Conservation (phyloP, 192 early-diverging fungal species). For the Geranomyces variabilis region DNA sequence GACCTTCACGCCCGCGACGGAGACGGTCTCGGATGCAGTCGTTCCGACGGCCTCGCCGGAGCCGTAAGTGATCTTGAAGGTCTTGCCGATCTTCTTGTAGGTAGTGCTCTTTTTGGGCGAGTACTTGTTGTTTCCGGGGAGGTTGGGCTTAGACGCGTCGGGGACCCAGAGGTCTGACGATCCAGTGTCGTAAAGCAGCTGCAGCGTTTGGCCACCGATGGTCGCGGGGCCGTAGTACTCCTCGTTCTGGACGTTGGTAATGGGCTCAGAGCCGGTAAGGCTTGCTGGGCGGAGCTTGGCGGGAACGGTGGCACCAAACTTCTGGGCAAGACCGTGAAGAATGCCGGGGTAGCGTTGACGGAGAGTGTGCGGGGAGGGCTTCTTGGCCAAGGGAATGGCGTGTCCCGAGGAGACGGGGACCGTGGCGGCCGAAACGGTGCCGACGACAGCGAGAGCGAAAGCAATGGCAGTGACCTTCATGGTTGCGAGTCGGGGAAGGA, state of each 20-base stretch:
- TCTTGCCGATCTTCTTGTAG: conserved; percentile 37
- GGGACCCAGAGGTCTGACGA: conserved; percentile 49
- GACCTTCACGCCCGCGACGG: conserved; percentile 28
- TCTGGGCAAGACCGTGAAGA: neutral
- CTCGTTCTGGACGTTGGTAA: conserved; percentile 22
- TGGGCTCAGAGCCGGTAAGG: neutral
- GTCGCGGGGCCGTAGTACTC: conserved; percentile 25
- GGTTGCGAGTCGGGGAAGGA: neutral
- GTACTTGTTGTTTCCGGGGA: conserved; percentile 6
- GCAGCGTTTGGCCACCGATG: conserved; percentile 24
- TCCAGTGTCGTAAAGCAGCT: conserved; percentile 41
- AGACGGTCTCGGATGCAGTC: conserved; percentile 18
- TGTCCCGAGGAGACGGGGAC: neutral
- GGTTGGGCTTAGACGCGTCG: conserved; percentile 13
- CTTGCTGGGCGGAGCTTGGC: neutral
- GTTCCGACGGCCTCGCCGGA: conserved; percentile 29
- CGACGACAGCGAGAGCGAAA: neutral
- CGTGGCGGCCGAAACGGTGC: neutral
- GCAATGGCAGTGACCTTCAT: neutral
- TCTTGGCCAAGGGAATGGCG: neutral
- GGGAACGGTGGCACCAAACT: neutral
- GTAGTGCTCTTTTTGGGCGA: conserved; percentile 39
- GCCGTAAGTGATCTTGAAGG: conserved; percentile 30
- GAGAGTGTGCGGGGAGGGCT: neutral
- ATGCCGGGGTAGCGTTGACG: neutral